Conservation (phyloP, 306 rosid species). For the Phaseolus lunatus region DNA sequence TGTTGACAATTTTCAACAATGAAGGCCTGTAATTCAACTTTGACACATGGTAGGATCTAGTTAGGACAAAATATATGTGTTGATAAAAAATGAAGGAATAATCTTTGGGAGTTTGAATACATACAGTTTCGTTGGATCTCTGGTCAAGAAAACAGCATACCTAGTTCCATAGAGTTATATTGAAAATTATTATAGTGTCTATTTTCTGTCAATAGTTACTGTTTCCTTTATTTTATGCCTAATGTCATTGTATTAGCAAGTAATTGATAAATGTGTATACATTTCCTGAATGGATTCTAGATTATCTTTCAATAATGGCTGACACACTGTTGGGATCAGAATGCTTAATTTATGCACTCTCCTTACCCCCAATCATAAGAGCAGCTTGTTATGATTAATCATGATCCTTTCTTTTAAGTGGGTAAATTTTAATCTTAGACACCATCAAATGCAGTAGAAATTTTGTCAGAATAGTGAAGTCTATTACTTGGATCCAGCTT, state of each 20-base stretch:
- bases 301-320: not conserved
- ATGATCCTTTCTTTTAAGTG: constrained; percentile 8
- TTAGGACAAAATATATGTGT: too few species aligned
- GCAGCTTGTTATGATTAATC: constrained; percentile 16
- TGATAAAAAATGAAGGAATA: too few species aligned
- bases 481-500: not conserved
- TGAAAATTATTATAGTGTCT: not conserved
- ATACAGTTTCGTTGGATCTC: not conserved
- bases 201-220: not conserved
- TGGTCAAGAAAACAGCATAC: not conserved
- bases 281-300: not conserved
- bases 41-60: not conserved
- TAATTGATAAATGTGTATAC: not conserved
- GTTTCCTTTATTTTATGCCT: not conserved
- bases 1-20: not conserved
- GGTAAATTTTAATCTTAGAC: constrained; percentile 14
- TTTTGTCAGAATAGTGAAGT: not conserved
- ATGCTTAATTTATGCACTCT: not conserved
- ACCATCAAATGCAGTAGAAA: not conserved
- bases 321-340: not conserved
- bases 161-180: not conserved
- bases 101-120: not conserved
- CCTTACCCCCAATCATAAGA: not conserved
- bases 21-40: not conserved
- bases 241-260: not conserved